Base-by-base conservation (phyloP, 331 rosid species). In the Cydonia oblonga region DNA sequence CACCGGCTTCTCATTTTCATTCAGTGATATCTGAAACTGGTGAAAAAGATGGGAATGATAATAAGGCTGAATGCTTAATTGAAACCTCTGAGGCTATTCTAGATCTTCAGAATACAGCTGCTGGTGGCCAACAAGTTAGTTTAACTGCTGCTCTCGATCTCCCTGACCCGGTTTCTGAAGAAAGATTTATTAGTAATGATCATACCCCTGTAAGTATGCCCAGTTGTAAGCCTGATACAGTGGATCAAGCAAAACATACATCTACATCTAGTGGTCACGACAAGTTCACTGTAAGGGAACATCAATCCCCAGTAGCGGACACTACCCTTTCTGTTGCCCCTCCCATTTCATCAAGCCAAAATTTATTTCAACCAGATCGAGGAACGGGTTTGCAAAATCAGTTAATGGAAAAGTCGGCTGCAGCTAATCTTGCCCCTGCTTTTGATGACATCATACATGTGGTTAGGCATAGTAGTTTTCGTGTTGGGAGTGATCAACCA, bases 381-480 rank as follows among this genome's bases (percentile, higher is more conserved):
- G 91, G 83, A 71, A 54, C 81, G 26, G 54, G 73, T 14, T 26
- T 81, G 69, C 89, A 77, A 72, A 91, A 71, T 80, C 60, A 76
- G 71, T 62, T 81, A 56, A 58, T 69, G 49, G 97, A 95, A 74
- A 89, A 82, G 75, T 76, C 83, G 23, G 79, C 80, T 44, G 74
- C 86, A 20, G 80, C 87, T 33, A 93, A 88, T 78, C 91, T 95
- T 71, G 89, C 96, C 72, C 83, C 96, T 11, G 97, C 90, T 51
- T 91, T 95, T 84, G 99, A 91, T 54, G 99, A 91, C 38, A 79
- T 95, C 56, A 95, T 95, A 83, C 96, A 95, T 82, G 99, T 95
- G n/a, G 90, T 95, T 71, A 88, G 99, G 67, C 99, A 91, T 59
- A 95, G 99, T 79, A 95, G 97, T 87, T 95, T 85, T 74, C 96